Base-by-base conservation (phyloP, 495 filamentous ascomycete genomes). In the Penicillium daleae region DNA sequence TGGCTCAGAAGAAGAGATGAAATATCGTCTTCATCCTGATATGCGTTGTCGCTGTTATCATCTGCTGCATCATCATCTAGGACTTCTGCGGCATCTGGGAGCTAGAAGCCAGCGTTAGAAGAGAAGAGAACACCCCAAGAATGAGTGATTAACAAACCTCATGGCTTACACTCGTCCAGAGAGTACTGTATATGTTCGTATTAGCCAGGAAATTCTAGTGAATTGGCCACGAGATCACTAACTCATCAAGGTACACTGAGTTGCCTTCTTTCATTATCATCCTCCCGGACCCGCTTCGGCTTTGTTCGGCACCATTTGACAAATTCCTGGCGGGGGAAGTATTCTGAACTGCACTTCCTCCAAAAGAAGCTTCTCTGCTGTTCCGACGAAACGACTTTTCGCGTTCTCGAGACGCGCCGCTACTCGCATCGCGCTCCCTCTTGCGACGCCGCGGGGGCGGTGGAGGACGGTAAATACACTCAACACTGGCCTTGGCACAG, bases 401-500 rank as follows among this genome's bases (percentile, higher is more conserved):
- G 46, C 58, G 63, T 50, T 51, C 61, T 29, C 44, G 57, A 83
- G 74, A 62, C 84, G 82, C 57, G 76, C 74, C 63, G 83, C 81
- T 48, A 80, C 75, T 61, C 21, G 27, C 37, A 42, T 57, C 67
- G 27, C 75, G 78, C 63, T 80, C 82, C 75, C 84, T 85, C 74
- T 86, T 87, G 58, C 85, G 78, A 26, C 85, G 82, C 40, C 84
- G 76, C 17, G 87, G 85, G 0, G 82, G 83, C 40, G 83, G 80
- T 26, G 85, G 85, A 66, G 83, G 78, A n/a, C 83, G 80, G 29
- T 86, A 83, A 4, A 86, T 76, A 65, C 87, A 90, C 49, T 87
- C 85, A 40, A 82, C 80, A 22, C 40, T 54, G 13, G 84, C 81
- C 77, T 86, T 90, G 71, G 83, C 70, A 66, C 87, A 90, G 74